These are phyloP conservation scores for Macaranga tanarius DNA, from an alignment of 441 rosid genomes.

Conservation along the genomic window DNA sequence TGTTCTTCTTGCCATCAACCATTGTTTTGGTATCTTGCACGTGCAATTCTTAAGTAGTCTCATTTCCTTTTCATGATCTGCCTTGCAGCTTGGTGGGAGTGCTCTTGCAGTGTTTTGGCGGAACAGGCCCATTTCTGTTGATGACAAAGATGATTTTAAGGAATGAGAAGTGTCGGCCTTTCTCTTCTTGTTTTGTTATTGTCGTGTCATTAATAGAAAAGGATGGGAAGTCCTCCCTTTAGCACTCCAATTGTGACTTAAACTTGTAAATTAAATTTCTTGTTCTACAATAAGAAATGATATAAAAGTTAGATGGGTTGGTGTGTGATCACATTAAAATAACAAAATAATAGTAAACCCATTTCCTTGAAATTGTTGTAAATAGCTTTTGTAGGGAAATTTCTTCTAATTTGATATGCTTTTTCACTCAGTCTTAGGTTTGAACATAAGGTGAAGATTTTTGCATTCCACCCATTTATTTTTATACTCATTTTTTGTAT, in stretches of 20 bases:
- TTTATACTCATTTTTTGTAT: too few species aligned
- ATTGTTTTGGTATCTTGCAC: neutral
- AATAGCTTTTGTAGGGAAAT: too few species aligned
- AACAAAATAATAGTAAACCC: too few species aligned
- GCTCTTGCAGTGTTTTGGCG: constrained; percentile 93
- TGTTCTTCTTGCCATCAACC: neutral
- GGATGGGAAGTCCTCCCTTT: neutral
- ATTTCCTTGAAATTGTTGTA: too few species aligned
- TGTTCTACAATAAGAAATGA: neutral
- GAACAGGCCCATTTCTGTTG: constrained; percentile 63
- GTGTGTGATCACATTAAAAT: too few species aligned
- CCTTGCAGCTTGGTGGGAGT: constrained; percentile 84
- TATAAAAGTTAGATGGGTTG: neutral
- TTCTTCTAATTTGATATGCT: too few species aligned
- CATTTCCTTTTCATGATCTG: constrained; percentile 4
- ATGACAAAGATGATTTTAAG: constrained; percentile 92
- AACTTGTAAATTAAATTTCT: constrained; percentile 4
- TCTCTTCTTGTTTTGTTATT: neutral
- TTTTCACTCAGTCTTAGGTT: too few species aligned
- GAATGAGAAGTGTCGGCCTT: constrained; percentile 35
- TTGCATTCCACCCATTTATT: too few species aligned
- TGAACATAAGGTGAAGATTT: too few species aligned
- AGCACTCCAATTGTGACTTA: neutral
- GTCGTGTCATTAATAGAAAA: neutral
- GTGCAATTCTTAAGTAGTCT: neutral